Conservation (phyloP, 169 alveolate species). For the Theileria luwenshuni region DNA sequence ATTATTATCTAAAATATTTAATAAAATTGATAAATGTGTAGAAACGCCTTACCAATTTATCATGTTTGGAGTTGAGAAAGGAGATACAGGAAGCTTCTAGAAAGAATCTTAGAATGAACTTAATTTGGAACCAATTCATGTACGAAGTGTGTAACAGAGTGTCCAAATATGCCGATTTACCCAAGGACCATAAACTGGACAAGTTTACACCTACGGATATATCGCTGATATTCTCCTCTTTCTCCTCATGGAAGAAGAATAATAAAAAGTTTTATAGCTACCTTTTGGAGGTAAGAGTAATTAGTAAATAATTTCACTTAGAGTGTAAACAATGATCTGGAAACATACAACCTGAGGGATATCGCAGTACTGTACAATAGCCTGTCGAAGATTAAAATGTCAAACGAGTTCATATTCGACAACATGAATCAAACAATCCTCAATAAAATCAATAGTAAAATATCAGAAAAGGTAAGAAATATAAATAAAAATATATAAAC, state of each 20-base stretch:
- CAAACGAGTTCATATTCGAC: conserved; percentile 44
- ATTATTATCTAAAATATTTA: not conserved
- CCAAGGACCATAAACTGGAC: conserved; percentile 24
- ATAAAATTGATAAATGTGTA: not conserved
- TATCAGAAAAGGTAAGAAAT: conserved; percentile 64
- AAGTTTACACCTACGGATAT: conserved; percentile 66
- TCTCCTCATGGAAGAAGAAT: conserved; percentile 30
- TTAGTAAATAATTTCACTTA: not conserved
- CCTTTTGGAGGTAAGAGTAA: conserved; percentile 43
- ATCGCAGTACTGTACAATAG: conserved; percentile 65
- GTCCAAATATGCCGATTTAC: not conserved
- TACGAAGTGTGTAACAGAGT: conserved; percentile 55
- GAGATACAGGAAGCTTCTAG: conserved; percentile 64
- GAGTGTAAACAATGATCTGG: conserved; percentile 26
- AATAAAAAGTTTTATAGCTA: conserved; percentile 29
- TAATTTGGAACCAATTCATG: conserved; percentile 55
- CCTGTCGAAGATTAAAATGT: conserved; percentile 37
- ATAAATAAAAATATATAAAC: not conserved
- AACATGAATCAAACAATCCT: conserved; percentile 30
- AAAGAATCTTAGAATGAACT: conserved; percentile 36
- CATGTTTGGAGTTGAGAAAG: conserved; percentile 63
- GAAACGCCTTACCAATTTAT: conserved; percentile 63
- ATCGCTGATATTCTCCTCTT: conserved; percentile 61
- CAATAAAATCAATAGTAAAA: conserved; percentile 32
- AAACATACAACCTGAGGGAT: conserved; percentile 48